Base-by-base conservation (phyloP, 148 eudicot species). In the Limonium bicolor region DNA sequence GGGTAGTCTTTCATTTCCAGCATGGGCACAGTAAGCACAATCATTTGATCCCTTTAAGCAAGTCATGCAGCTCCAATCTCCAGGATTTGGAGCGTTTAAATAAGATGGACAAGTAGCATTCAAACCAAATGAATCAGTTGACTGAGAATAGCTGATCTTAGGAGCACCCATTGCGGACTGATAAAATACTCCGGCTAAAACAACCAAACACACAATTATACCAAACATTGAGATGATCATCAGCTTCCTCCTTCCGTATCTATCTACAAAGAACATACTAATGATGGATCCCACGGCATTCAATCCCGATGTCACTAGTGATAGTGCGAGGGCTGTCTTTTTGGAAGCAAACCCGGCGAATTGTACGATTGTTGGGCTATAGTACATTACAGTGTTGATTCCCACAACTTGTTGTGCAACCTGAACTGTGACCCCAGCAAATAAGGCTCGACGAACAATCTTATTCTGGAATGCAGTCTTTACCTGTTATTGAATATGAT, bases 291-390 rank as follows among this genome's bases (percentile, higher is more conserved):
- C 96, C 1, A 76, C 1, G 7, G 84, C 70, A 25, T 86, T 86
- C 5, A 86, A 79, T 11, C 96, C 93, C 0, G 93, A 72, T 5
- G 93, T 78, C 42, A 86, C 37, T 10, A 86, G 76, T 13, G 96
- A 78, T 4, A 86, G 81, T 11, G 96, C 87, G 40, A 86, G 41
- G 7, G 96, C 96, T 0, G 87, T 81, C 54, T 52, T 42, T 18
- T 86, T 86, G 2, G 93, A 86, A 36, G 96, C 93, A 18, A 65
- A 69, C 32, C 93, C 95, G 0, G 95, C 86, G 5, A 86, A 61
- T 46, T 86, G 96, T 17, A 86, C 82, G 1, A 86, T 86, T 13
- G 85, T 83, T 20, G 96, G 96, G 39, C 87, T 83, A 54, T 79
- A 83, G 46, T 83, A 83, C 90, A 84, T 76, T 58, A 84, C 74